A percentile compares a stretch with the other conserved stretches of the same genome.
These are phyloP conservation scores for Cladosporium sp. DNA, from an alignment of 2,329 filamentous ascomycete genomes.

Conservation along the genomic window DNA sequence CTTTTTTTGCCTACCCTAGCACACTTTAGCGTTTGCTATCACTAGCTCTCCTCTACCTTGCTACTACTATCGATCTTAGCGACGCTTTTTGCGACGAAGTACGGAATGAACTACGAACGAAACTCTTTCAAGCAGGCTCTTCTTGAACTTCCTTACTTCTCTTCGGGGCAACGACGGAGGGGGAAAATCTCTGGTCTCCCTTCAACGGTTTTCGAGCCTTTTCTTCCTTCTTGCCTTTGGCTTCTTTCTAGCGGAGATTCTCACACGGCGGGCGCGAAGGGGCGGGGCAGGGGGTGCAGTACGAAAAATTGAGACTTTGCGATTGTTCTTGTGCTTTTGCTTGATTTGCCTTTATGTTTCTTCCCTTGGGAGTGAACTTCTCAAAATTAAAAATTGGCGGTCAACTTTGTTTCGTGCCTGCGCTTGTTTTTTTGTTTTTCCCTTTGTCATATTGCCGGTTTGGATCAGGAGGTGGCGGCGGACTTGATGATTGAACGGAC, in stretches of 20 bases:
- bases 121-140: neutral
- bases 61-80: conserved; percentile 4
- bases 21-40: conserved; percentile 13
- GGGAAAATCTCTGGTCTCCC: too few species aligned
- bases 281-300: too few species aligned
- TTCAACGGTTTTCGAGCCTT: conserved; percentile 5
- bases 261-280: conserved; percentile 12
- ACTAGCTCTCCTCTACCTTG: neutral
- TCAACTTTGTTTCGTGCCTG: too few species aligned
- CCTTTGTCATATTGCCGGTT: too few species aligned
- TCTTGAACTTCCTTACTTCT: conserved; percentile 3
- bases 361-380: too few species aligned
- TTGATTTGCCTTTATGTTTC: too few species aligned
- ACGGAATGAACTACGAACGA: conserved; percentile 11
- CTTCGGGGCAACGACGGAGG: conserved; percentile 3
- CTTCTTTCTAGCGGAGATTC: conserved; percentile 9
- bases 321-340: neutral
- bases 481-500: too few species aligned
- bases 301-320: neutral
- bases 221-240: conserved; percentile 4
- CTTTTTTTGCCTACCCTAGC: too few species aligned
- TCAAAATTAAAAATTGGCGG: too few species aligned
- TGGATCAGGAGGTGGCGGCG: too few species aligned
- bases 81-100: conserved; percentile 8
- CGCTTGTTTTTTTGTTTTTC: too few species aligned